These are phyloP conservation scores for Wickerhamomyces sydowiorum DNA, from an alignment of 805 yeast species.

Conservation along the genomic window DNA sequence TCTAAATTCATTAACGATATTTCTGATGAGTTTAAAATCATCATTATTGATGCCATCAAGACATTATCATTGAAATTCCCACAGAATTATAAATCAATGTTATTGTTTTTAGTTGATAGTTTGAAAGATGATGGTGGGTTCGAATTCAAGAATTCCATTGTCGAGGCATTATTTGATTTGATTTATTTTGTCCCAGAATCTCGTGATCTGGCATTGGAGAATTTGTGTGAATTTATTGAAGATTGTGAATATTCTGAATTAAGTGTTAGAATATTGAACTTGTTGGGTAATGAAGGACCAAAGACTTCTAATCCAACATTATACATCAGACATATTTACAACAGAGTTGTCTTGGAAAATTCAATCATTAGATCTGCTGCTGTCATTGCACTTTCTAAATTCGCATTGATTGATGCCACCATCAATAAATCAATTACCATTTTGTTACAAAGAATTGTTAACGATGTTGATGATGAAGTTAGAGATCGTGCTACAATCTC, in stretches of 20 bases:
- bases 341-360: constrained; percentile 93
- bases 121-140: constrained; percentile 90
- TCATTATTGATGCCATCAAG: constrained; percentile 92
- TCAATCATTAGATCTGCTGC: constrained; percentile 95
- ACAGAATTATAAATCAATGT: constrained; percentile 76
- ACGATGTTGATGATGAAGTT: constrained; percentile 92
- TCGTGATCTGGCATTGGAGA: constrained; percentile 75
- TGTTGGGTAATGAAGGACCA: constrained; percentile 95
- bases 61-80: constrained; percentile 92
- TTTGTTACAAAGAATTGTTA: constrained; percentile 75
- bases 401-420: constrained; percentile 67
- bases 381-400: constrained; percentile 85
- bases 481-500: constrained; percentile 95
- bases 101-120: constrained; percentile 73
- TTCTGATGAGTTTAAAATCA: constrained; percentile 91
- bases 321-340: constrained; percentile 93
- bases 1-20: too few species aligned
- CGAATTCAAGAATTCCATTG: constrained; percentile 76
- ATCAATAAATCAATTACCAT: constrained; percentile 66
- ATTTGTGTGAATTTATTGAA: constrained; percentile 93
- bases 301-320: constrained; percentile 76
- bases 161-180: constrained; percentile 90
- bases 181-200: constrained; percentile 83
- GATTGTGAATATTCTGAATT: constrained; percentile 96
- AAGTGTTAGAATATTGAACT: constrained; percentile 85